Percentiles rank a stretch among this genome's conserved stretches.
Conservation (phyloP, 768 basidiomycete genomes). For the Baorangia bicolor region DNA sequence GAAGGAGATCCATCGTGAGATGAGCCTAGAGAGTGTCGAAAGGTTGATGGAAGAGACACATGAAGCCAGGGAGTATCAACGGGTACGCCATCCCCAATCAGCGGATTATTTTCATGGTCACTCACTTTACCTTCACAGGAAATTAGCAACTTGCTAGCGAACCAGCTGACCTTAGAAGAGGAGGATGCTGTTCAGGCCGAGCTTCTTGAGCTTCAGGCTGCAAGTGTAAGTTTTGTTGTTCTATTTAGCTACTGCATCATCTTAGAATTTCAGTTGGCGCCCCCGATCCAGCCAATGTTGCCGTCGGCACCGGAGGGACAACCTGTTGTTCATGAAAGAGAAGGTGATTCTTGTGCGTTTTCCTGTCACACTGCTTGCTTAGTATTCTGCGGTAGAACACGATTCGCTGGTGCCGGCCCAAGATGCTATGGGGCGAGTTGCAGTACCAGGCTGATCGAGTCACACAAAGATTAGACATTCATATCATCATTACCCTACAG, state of each 20-base stretch:
- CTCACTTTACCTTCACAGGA: conserved; percentile 55
- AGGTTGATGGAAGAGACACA: conserved; percentile 88
- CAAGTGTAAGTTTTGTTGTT: conserved; percentile 46
- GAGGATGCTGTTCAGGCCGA: conserved; percentile 93
- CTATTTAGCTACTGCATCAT: not conserved
- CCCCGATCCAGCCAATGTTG: conserved; percentile 37
- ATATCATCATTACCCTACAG: conserved; percentile 5
- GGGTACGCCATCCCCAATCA: conserved; percentile 46
- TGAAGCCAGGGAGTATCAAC: conserved; percentile 91
- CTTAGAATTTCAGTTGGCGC: conserved; percentile 29
- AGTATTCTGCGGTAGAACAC: conserved; percentile 7
- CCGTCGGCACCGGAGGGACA: conserved; percentile 54
- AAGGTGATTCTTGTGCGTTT: conserved; percentile 30
- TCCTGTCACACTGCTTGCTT: not conserved
- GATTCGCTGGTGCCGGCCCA: not conserved
- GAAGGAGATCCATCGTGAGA: conserved; percentile 91
- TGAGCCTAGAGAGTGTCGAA: conserved; percentile 93
- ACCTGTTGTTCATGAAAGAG: conserved; percentile 34
- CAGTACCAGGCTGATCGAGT: conserved; percentile 23
- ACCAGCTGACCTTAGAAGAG: conserved; percentile 80
- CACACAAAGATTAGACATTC: not conserved
- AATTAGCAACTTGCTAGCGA: conserved; percentile 83
- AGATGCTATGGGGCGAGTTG: conserved; percentile 11
- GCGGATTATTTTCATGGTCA: not conserved
- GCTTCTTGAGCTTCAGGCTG: conserved; percentile 63